Evolutionary conservation across 805 yeast species (phyloP).

Genomic region (Wickerhamiella brachini): DNA sequence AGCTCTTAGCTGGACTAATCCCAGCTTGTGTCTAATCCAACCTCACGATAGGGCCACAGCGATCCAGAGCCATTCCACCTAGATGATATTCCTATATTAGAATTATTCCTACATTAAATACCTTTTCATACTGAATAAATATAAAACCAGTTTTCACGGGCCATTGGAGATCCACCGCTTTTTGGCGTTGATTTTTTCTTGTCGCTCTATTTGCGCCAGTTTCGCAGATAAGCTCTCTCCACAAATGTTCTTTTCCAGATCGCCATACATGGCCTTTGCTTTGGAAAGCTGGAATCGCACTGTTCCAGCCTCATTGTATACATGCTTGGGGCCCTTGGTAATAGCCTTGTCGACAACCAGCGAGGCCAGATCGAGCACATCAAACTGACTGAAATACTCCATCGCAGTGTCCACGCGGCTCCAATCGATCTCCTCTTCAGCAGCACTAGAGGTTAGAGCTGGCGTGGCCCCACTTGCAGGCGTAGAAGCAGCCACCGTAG

Average conservation of each 20-base stretch:
- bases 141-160: background rate
- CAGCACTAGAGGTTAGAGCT: background rate
- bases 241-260: slow-evolving; percentile 12
- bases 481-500: background rate
- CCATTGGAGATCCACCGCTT: slow-evolving; percentile 9
- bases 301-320: slow-evolving; percentile 19
- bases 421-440: slow-evolving; percentile 13
- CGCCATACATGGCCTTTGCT: slow-evolving; percentile 10
- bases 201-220: slow-evolving; percentile 8
- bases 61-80: no score
- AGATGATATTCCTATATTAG: no score
- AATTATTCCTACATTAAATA: no score
- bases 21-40: background rate
- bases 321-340: slow-evolving; percentile 17
- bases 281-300: slow-evolving; percentile 16
- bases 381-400: slow-evolving; percentile 11
- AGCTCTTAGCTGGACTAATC: background rate
- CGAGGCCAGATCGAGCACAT: slow-evolving; percentile 16
- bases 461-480: background rate
- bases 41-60: no score
- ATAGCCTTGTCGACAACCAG: slow-evolving; percentile 13
- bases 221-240: slow-evolving; percentile 6
- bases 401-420: slow-evolving; percentile 15
- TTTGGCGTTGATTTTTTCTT: slow-evolving; percentile 10
- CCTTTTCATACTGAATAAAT: background rate